Percentiles rank a stretch among this genome's conserved stretches.
phyloP scores from a whole-genome alignment of 257 asterid genomes.

The Penstemon barbatus region DNA sequence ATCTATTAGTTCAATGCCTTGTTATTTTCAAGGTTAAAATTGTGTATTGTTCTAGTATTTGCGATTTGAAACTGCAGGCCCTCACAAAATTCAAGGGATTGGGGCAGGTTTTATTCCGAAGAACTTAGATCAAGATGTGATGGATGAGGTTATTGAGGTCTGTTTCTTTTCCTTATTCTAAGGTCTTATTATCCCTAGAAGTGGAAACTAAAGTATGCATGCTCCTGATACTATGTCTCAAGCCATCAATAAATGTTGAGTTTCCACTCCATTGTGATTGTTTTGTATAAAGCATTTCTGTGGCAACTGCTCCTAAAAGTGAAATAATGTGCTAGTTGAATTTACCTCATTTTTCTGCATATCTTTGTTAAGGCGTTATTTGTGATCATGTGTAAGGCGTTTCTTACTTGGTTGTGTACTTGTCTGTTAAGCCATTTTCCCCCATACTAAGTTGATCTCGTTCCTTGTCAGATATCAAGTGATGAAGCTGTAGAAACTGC shows the following conservation, averaged over 20 bases:
- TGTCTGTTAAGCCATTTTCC: constrained; percentile 5
- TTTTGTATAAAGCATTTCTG: background rate
- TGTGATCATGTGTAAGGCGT: background rate
- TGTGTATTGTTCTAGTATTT: constrained; percentile 59
- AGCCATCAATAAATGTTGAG: background rate
- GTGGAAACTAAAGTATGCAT: too few species aligned
- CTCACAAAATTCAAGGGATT: constrained; percentile 99
- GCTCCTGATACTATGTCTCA: too few species aligned
- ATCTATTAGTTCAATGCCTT: constrained; percentile 25
- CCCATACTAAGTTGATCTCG: constrained; percentile 9
- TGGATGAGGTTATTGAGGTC: constrained; percentile 98
- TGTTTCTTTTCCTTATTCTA: constrained; percentile 21
- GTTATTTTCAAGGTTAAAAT: constrained; percentile 35
- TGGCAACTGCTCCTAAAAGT: too few species aligned
- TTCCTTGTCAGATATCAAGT: constrained; percentile 68
- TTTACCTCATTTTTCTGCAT: too few species aligned
- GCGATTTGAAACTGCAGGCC: constrained; percentile 93
- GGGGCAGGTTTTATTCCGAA: constrained; percentile 99
- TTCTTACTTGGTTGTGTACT: background rate
- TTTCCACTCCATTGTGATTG: background rate
- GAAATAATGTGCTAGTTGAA: too few species aligned
- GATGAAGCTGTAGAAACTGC: constrained; percentile 91
- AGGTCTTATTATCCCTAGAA: background rate
- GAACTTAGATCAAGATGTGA: constrained; percentile 81
- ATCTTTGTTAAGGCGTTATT: too few species aligned